phyloP scores from a whole-genome alignment of 495 filamentous ascomycete species.

The Neurospora cerealis region DNA sequence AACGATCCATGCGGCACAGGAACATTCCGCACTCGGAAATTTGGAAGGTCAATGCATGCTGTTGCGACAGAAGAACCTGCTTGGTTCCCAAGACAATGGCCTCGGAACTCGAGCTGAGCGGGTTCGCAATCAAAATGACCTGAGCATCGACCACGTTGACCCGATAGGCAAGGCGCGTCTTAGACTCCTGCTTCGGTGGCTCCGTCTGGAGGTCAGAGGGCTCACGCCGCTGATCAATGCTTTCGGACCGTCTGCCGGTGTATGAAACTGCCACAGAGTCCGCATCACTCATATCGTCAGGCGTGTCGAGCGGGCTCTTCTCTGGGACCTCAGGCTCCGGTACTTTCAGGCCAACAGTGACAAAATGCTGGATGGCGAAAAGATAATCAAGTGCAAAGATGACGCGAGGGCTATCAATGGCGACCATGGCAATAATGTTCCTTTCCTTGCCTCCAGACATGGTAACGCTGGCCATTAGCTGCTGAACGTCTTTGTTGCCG shows the following conservation, averaged over 20 bases:
- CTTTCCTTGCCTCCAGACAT: conserved; percentile 79
- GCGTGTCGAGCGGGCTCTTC: conserved; percentile 45
- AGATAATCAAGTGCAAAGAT: conserved; percentile 94
- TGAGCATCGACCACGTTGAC: conserved; percentile 93
- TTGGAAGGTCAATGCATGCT: conserved; percentile 88
- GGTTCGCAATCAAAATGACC: conserved; percentile 91
- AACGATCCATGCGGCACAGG: conserved; percentile 94
- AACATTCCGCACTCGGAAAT: conserved; percentile 95
- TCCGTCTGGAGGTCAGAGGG: not conserved
- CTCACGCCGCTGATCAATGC: conserved; percentile 6
- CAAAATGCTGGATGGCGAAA: conserved; percentile 77
- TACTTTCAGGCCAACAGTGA: conserved; percentile 55
- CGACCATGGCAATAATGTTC: conserved; percentile 81
- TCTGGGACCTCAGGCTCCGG: conserved; percentile 44
- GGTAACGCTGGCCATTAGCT: conserved; percentile 95
- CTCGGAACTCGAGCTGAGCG: conserved; percentile 77
- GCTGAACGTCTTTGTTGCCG: conserved; percentile 84
- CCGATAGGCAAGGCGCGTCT: conserved; percentile 76
- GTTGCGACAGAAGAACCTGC: conserved; percentile 83
- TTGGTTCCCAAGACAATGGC: conserved; percentile 94
- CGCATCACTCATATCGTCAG: conserved; percentile 50
- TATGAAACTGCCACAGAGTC: conserved; percentile 34
- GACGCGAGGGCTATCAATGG: conserved; percentile 89
- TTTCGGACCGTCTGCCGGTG: conserved; percentile 20
- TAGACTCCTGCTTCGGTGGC: conserved; percentile 25